phyloP scores from a whole-genome alignment of 257 asterid species.

The Cinchona pubescens region DNA sequence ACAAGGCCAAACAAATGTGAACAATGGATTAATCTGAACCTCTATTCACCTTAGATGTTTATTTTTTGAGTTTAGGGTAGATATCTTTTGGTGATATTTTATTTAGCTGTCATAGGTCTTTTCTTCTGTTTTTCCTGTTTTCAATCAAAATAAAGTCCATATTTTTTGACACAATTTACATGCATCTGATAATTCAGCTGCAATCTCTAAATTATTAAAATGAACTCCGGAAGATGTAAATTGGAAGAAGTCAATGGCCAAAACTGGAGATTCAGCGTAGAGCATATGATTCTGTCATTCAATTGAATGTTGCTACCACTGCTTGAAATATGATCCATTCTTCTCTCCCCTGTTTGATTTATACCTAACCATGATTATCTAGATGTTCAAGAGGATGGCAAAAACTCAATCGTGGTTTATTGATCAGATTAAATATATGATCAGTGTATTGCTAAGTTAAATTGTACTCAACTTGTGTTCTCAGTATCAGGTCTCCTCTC shows the following conservation, averaged over 20 bases:
- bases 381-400: not conserved
- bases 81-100: not conserved
- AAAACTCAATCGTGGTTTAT: not conserved
- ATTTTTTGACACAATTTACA: not conserved
- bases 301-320: not conserved
- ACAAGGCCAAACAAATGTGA: not conserved
- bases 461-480: not conserved
- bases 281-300: not conserved
- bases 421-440: not conserved
- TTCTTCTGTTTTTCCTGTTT: not conserved
- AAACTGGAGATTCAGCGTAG: not conserved
- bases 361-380: not conserved
- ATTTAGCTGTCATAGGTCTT: not conserved
- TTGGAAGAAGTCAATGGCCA: not conserved
- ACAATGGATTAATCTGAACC: not conserved
- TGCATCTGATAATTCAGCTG: not conserved
- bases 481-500: not conserved
- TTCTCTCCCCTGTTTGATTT: not conserved
- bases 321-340: not conserved
- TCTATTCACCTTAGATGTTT: not conserved
- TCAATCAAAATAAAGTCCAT: not conserved
- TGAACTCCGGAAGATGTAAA: not conserved
- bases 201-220: not conserved
- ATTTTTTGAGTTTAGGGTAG: not conserved
- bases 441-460: not conserved